phyloP scores from a whole-genome alignment of 179 eudicot genomes.

The Vitellaria paradoxa region DNA sequence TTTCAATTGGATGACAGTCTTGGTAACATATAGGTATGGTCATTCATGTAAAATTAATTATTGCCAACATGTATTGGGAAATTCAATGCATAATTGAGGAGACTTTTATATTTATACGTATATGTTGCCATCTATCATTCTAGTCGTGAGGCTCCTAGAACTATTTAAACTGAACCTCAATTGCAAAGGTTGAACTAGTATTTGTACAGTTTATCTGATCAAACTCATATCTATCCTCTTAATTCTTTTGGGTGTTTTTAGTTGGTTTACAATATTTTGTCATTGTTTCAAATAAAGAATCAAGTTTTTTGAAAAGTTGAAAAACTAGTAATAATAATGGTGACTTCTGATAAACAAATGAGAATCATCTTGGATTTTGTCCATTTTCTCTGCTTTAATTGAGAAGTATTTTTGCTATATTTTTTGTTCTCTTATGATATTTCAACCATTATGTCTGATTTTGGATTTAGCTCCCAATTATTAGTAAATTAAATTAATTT shows the following conservation, averaged over 20 bases:
- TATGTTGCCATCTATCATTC: neutral
- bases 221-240: neutral
- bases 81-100: neutral
- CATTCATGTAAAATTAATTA: neutral
- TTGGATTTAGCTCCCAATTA: no score
- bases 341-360: neutral
- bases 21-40: neutral
- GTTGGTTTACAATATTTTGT: neutral
- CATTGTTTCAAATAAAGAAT: neutral
- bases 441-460: no score
- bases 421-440: no score
- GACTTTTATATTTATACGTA: neutral
- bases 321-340: neutral
- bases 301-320: neutral
- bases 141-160: neutral
- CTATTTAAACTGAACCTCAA: neutral
- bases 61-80: neutral
- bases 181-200: neutral
- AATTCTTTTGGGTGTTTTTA: neutral
- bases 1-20: neutral
- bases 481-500: no score
- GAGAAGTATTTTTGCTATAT: no score
- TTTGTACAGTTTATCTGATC: neutral
- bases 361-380: no score
- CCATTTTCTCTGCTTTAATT: no score